Conservation (phyloP, 208 protist species). For the Trypanosoma avium region DNA sequence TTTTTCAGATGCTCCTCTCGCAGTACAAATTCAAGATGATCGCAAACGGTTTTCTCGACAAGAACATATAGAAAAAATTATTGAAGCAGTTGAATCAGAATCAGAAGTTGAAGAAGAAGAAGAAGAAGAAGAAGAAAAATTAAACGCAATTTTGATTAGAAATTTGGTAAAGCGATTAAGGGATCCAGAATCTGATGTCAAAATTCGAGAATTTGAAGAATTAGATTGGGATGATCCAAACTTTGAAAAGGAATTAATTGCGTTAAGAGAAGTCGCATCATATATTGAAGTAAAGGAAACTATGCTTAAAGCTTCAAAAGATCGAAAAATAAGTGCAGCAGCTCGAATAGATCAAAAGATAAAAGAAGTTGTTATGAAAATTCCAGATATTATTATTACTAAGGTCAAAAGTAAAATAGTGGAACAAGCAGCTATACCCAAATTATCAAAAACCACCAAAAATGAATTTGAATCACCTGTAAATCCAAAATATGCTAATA, state of each 20-base stretch:
- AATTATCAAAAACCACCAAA: background rate
- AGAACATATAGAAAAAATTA: background rate
- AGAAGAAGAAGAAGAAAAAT: slow-evolving; percentile 29
- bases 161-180: slow-evolving; percentile 19
- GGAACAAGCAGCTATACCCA: background rate
- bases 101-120: slow-evolving; percentile 24
- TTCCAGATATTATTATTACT: slow-evolving; percentile 38
- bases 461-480: background rate
- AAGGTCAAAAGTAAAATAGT: slow-evolving; percentile 5
- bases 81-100: slow-evolving; percentile 10
- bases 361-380: slow-evolving; percentile 37
- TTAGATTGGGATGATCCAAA: slow-evolving; percentile 57
- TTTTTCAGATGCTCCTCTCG: slow-evolving; percentile 21
- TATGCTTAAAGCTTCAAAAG: slow-evolving; percentile 29
- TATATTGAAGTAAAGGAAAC: slow-evolving; percentile 64
- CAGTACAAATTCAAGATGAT: slow-evolving; percentile 1
- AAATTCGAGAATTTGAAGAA: slow-evolving; percentile 23
- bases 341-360: slow-evolving; percentile 28
- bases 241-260: slow-evolving; percentile 39
- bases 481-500: background rate
- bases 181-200: slow-evolving; percentile 14
- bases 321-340: background rate
- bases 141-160: slow-evolving; percentile 56
- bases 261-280: slow-evolving; percentile 39
- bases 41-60: background rate